These are phyloP conservation scores for Thelonectria rubi DNA, from an alignment of 2,329 filamentous ascomycete species.

Conservation along the genomic window DNA sequence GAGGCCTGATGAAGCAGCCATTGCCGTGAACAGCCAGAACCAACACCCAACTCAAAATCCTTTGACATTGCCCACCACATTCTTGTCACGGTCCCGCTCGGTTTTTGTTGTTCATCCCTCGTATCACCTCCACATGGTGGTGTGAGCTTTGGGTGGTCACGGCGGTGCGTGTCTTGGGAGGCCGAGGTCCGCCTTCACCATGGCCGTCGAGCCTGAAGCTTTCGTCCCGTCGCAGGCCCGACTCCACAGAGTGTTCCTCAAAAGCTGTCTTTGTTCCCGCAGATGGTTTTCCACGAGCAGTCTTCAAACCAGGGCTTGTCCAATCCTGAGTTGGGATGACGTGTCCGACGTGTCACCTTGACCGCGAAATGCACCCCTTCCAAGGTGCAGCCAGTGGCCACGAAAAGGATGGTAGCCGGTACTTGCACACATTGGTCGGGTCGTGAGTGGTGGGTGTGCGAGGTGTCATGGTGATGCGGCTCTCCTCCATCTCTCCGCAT, in stretches of 20 bases:
- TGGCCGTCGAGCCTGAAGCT: background rate
- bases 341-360: slow-evolving; percentile 34
- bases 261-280: background rate
- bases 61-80: slow-evolving; percentile 13
- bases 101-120: slow-evolving; percentile 10
- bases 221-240: background rate
- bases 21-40: slow-evolving; percentile 10
- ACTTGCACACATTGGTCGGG: slow-evolving; percentile 9
- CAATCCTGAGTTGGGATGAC: slow-evolving; percentile 23
- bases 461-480: slow-evolving; percentile 12
- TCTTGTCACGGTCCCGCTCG: slow-evolving; percentile 1
- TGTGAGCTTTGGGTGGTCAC: background rate
- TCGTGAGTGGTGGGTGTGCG: slow-evolving; percentile 3
- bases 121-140: slow-evolving; percentile 11
- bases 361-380: slow-evolving; percentile 16
- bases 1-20: slow-evolving; percentile 2
- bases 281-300: too few relatives aligned
- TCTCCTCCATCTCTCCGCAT: slow-evolving; percentile 5
- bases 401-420: slow-evolving; percentile 17
- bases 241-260: background rate
- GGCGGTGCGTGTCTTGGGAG: background rate
- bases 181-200: background rate
- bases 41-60: background rate
- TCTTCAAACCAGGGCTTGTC: slow-evolving; percentile 1
- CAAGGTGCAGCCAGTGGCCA: slow-evolving; percentile 16